These are phyloP conservation scores for Colletotrichum salicis DNA, from an alignment of 2,329 filamentous ascomycete species.

Conservation along the genomic window DNA sequence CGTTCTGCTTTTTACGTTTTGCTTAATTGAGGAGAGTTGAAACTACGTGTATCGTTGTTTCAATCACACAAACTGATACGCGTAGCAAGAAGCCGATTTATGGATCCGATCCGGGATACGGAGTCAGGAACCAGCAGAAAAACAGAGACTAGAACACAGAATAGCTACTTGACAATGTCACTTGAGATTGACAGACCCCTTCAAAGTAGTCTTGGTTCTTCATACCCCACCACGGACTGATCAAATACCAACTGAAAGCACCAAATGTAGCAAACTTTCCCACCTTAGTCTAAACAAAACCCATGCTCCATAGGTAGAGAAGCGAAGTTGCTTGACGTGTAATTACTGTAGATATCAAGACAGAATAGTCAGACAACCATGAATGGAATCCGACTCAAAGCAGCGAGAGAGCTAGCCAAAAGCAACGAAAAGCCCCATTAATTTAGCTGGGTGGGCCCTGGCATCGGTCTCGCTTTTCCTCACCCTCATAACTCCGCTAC, in stretches of 20 bases:
- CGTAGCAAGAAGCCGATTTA: no score
- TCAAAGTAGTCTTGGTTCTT: no score
- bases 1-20: background rate
- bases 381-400: background rate
- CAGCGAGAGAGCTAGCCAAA: conserved; percentile 10
- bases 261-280: no score
- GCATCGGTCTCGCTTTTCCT: conserved; percentile 10
- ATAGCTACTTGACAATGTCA: background rate
- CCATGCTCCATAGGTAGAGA: background rate
- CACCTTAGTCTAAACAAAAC: no score
- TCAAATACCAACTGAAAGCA: no score
- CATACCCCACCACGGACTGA: no score
- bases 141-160: background rate
- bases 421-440: background rate
- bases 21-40: background rate
- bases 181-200: background rate
- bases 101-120: no score
- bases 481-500: conserved; percentile 24
- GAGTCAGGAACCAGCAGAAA: background rate
- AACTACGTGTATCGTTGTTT: background rate
- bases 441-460: background rate
- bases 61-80: background rate
- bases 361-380: background rate
- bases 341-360: background rate
- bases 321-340: background rate